Evolutionary conservation across 2,329 filamentous ascomycete species (phyloP).

Genomic region (Xylariaceae sp.): DNA sequence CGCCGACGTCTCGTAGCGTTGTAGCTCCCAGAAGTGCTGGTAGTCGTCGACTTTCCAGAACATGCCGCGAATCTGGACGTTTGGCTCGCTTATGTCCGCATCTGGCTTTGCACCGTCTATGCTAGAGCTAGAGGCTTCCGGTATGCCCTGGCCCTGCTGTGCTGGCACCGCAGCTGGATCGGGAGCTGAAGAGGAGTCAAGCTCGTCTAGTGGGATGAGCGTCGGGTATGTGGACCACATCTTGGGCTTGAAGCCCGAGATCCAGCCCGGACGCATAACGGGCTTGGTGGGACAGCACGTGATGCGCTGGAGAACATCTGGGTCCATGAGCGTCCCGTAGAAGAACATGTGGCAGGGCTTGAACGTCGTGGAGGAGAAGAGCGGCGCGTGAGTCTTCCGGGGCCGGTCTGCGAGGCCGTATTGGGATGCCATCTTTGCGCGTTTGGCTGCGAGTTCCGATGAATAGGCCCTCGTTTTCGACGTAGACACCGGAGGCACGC

Average conservation of each 20-base stretch:
- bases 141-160: background rate
- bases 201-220: background rate
- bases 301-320: conserved; percentile 6
- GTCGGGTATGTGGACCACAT: conserved; percentile 7
- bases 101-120: background rate
- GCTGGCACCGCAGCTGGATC: background rate
- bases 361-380: conserved; percentile 9
- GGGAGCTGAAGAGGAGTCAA: background rate
- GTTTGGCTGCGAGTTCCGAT: background rate
- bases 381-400: background rate
- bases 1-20: conserved; percentile 8
- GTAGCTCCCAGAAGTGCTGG: conserved; percentile 5
- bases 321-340: conserved; percentile 10
- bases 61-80: background rate
- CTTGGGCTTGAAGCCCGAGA: conserved; percentile 15
- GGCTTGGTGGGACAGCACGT: conserved; percentile 2
- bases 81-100: background rate
- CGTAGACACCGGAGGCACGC: background rate
- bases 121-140: too few species aligned
- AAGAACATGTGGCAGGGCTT: conserved; percentile 18
- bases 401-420: background rate
- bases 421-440: conserved; percentile 2
- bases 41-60: conserved; percentile 8
- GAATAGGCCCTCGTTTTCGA: background rate
- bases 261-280: background rate